Base-by-base conservation (phyloP, 257 asterid genomes). In the Paraleonurus japonicus region DNA sequence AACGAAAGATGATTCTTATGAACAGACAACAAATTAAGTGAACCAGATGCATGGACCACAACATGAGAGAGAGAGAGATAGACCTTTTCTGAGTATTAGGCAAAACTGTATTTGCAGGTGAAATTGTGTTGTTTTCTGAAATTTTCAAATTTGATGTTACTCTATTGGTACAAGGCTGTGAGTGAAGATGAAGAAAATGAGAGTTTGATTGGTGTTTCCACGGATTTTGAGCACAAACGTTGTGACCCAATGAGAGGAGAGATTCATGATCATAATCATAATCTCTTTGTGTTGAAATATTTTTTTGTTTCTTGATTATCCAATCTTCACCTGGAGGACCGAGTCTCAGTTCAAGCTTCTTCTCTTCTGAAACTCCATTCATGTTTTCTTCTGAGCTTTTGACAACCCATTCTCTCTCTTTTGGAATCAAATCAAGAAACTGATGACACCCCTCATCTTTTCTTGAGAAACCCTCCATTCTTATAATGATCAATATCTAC, bases 251-350 rank as follows among this genome's bases (percentile, higher is more conserved):
- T 53, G 65, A 27, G 43, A 37, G 12, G 43, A 37, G 43, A 37
- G 43, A 37, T 37, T 37, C 9, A 37, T 37, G 13, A 37, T 37
- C 33, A 30, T 30, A 2, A 37, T 37, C 13, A 37, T 37, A 10
- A 2, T 41, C 48, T 41, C 48, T 41, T 41, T 41, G 48, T 41
- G 48, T 10, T 20, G 68, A 45, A 47, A 7, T 60, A 0, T 58
- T 59, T 15, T 58, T 59, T 12, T 57, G 39, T 33, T 41, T 58
- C 20, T 39, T 76, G 61, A 20, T 77, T 51, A 82, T 72, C 96
- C 90, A 84, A n/a, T 81, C 86, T 47, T 80, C 87, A 55, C 87
- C 90, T 0, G 97, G 97, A 20, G 98, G 98, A 76, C 89, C 91
- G 69, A 86, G 95, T 70, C 84, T 79, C 16, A 92, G 63, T 77